Conservation (phyloP, 2,329 filamentous ascomycete species). For the Neonectria hederae region DNA sequence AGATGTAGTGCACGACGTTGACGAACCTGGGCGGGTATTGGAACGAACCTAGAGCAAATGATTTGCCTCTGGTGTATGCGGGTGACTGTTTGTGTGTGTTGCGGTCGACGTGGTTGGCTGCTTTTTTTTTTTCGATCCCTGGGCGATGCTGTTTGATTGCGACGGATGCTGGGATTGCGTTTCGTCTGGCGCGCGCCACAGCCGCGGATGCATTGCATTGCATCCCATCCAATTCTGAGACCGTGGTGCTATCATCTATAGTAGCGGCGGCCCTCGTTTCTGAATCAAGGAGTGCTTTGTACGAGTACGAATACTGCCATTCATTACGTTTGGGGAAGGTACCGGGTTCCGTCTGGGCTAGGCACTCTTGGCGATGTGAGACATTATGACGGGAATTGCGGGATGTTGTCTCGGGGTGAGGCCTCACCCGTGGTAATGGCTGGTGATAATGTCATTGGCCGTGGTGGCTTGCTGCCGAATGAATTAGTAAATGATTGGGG, state of each 20-base stretch:
- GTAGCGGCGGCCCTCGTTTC: not conserved
- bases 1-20: conserved; percentile 27
- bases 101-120: conserved; percentile 16
- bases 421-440: not conserved
- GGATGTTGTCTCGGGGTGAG: conserved; percentile 14
- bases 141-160: not conserved
- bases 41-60: conserved; percentile 32
- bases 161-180: conserved; percentile 29
- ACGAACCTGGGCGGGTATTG: conserved; percentile 32
- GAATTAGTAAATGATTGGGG: too few relatives aligned
- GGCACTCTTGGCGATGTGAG: conserved; percentile 8
- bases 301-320: not conserved
- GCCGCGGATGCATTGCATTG: not conserved
- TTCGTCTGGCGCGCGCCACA: conserved; percentile 42
- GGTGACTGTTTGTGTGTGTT: conserved; percentile 14
- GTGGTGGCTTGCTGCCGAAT: not conserved
- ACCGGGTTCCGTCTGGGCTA: not conserved
- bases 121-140: conserved; percentile 4
- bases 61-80: conserved; percentile 20
- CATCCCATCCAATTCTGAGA: conserved; percentile 5
- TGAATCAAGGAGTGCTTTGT: not conserved
- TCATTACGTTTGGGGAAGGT: not conserved
- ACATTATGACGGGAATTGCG: conserved; percentile 16
- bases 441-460: not conserved
- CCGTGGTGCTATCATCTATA: not conserved